Base-by-base conservation (phyloP, 2,329 filamentous ascomycete genomes). In the Teratosphaeria pseudoeucalypti region DNA sequence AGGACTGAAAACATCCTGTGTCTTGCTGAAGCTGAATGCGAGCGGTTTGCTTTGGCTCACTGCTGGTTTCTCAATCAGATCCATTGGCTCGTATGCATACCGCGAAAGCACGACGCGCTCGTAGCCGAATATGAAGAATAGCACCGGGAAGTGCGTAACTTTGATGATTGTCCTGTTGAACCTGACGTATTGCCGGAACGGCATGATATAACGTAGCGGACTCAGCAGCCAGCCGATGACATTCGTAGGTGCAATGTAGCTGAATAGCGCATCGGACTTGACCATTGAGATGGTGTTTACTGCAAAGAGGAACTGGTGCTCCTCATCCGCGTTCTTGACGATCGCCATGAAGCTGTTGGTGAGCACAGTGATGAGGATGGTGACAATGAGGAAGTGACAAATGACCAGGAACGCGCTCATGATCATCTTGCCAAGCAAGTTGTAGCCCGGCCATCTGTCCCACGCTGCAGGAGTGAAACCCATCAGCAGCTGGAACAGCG, bases 281-380 rank as follows among this genome's bases (percentile, higher is more conserved):
- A 96, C 92, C 89, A 96, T 95, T 4, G 90, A 95, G 56, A 96
- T 95, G 4, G 92, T 95, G 71, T 96, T 97, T 72, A 97, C 91
- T 0, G 92, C 92, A 70, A 97, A 96, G 2, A 96, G 76, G 71
- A 96, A 96, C 64, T 86, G 84, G 67, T 96, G 92, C 74, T 96
- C 92, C 72, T 96, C 88, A 58, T 90, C 90, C 7, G 92, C 91
- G 70, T 96, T 96, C 57, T 90, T 90, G 2, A 94, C 90, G 70
- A 96, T 92, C 1, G 88, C 85, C 88, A 95, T 95, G 77, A 96
- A 97, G 0, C 90, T 95, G 71, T 96, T 96, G 5, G 92, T 95
- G 62, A 97, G 74, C n/a, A 97, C 92, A 0, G 92, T 95, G 67
- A 97, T 92, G 37, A 97, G 78, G 57, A 97, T 95, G 0, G 92